Evolutionary conservation across 331 rosid species (phyloP).

Genomic region (Dryas integrifolia): DNA sequence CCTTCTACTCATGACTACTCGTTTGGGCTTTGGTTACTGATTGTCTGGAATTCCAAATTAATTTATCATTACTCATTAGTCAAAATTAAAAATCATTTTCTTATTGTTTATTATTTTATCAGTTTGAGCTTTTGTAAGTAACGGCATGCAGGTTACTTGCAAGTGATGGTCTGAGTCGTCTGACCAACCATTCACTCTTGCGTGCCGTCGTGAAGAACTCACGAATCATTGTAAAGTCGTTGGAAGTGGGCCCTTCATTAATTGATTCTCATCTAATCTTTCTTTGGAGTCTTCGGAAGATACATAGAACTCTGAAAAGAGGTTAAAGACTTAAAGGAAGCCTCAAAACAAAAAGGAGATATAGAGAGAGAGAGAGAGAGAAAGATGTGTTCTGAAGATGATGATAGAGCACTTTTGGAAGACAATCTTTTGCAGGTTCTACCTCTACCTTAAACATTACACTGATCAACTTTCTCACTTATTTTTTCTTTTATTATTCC

Average conservation of each 20-base stretch:
- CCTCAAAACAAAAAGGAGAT: background rate
- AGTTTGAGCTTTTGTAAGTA: background rate
- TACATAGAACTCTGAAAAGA: background rate
- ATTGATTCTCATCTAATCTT: background rate
- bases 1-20: background rate
- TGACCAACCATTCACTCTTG: background rate
- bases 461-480: background rate
- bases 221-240: background rate
- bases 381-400: slow-evolving; percentile 33
- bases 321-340: background rate
- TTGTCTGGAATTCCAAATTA: background rate
- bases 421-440: slow-evolving; percentile 38
- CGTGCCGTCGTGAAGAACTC: background rate
- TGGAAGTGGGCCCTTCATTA: background rate
- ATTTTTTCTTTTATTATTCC: no score
- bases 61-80: background rate
- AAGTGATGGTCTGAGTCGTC: background rate
- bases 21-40: background rate
- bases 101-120: background rate
- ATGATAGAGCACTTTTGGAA: slow-evolving; percentile 27
- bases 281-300: background rate
- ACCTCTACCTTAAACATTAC: background rate
- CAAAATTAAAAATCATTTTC: background rate
- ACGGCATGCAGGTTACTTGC: background rate
- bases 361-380: background rate